These are phyloP conservation scores for Graphilbum fragrans DNA, from an alignment of 2,329 filamentous ascomycete genomes.

Conservation along the genomic window DNA sequence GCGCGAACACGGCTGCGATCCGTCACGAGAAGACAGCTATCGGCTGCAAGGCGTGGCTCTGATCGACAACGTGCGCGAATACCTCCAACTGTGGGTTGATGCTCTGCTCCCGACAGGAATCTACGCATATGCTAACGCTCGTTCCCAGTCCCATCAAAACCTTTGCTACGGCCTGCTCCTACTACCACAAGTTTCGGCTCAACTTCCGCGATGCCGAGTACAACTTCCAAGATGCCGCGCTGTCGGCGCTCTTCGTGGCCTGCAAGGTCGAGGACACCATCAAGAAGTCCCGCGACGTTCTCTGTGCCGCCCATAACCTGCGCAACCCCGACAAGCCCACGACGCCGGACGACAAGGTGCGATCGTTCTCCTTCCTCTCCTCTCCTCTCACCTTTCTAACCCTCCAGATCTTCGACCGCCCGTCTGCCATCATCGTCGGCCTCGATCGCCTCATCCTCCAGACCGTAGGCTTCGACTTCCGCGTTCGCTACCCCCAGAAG, in stretches of 20 bases:
- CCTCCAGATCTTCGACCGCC: slow-evolving; percentile 61
- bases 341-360: slow-evolving; percentile 71
- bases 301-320: slow-evolving; percentile 81
- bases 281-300: slow-evolving; percentile 89
- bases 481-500: slow-evolving; percentile 77
- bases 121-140: background rate
- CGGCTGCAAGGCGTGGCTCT: slow-evolving; percentile 78
- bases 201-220: slow-evolving; percentile 78
- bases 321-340: slow-evolving; percentile 56
- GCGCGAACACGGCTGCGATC: slow-evolving; percentile 55
- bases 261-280: slow-evolving; percentile 98
- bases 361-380: slow-evolving; percentile 9
- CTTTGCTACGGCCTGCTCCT: slow-evolving; percentile 80
- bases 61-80: slow-evolving; percentile 74
- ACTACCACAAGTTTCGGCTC: slow-evolving; percentile 89
- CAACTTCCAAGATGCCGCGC: slow-evolving; percentile 73
- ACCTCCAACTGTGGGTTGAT: slow-evolving; percentile 59
- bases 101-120: too few species aligned
- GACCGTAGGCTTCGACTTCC: slow-evolving; percentile 86
- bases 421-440: slow-evolving; percentile 72
- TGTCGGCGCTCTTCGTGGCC: slow-evolving; percentile 79
- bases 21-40: slow-evolving; percentile 66
- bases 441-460: slow-evolving; percentile 90
- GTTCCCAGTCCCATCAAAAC: slow-evolving; percentile 66
- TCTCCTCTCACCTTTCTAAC: background rate